Evolutionary conservation across 192 early-diverging fungal genomes (phyloP).

Genomic region (Obelidium mucronatum): DNA sequence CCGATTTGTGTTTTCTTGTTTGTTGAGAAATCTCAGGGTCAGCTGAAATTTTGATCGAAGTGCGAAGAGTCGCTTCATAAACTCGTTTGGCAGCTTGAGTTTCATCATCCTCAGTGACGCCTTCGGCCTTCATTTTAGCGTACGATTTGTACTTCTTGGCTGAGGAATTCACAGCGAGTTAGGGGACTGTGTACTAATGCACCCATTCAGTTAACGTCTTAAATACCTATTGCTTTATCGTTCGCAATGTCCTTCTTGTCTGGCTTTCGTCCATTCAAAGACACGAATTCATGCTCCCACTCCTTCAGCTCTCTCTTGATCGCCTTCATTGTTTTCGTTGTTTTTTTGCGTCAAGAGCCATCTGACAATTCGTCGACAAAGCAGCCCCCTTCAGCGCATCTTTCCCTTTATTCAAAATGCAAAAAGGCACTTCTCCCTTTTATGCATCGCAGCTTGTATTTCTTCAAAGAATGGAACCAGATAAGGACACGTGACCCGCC

Average conservation of each 20-base stretch:
- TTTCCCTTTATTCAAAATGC: too few relatives aligned
- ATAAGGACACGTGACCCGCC: too few relatives aligned
- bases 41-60: not conserved
- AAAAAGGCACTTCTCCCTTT: too few relatives aligned
- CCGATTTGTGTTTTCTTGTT: not conserved
- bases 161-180: slow-evolving; percentile 4
- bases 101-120: slow-evolving; percentile 4
- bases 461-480: too few relatives aligned
- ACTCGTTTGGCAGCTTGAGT: not conserved
- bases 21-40: not conserved
- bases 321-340: slow-evolving; percentile 38
- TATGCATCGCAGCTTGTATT: too few relatives aligned
- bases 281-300: slow-evolving; percentile 61
- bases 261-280: slow-evolving; percentile 57
- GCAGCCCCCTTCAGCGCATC: too few relatives aligned
- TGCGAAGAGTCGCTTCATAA: not conserved
- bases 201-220: not conserved
- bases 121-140: slow-evolving; percentile 55
- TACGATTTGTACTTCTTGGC: slow-evolving; percentile 60
- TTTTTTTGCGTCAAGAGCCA: not conserved
- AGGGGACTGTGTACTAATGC: not conserved
- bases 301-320: slow-evolving; percentile 63
- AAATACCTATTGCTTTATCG: slow-evolving; percentile 49
- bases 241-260: slow-evolving; percentile 60
- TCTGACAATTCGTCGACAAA: too few relatives aligned